phyloP scores from a whole-genome alignment of 2,329 filamentous ascomycete genomes.

The Pestalotiopsis sp. region DNA sequence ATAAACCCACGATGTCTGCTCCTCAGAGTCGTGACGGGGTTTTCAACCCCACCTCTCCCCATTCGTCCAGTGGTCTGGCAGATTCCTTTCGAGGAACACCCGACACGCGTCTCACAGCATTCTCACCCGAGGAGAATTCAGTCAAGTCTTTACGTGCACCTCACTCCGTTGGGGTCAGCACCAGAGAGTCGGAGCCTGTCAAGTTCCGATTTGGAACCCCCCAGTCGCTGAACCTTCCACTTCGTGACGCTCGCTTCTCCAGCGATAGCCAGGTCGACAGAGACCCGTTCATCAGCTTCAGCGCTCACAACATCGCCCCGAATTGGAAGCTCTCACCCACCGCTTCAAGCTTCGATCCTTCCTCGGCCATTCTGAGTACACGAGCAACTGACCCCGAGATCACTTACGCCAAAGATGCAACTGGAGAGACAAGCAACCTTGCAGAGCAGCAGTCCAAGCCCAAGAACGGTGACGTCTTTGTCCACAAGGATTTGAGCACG shows the following conservation, averaged over 20 bases:
- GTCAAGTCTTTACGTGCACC: conserved; percentile 43
- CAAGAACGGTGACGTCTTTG: not conserved
- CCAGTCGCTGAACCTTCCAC: conserved; percentile 23
- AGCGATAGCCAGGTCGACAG: conserved; percentile 31
- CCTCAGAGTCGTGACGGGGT: conserved; percentile 6
- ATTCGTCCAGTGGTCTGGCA: conserved; percentile 52
- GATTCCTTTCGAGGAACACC: conserved; percentile 66
- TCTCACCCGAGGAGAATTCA: conserved; percentile 62
- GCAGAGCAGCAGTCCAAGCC: not conserved
- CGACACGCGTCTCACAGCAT: conserved; percentile 64
- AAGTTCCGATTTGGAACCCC: conserved; percentile 26
- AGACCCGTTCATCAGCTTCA: conserved; percentile 57
- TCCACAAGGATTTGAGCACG: conserved; percentile 40
- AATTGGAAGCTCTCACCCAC: conserved; percentile 63
- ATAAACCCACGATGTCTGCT: not conserved
- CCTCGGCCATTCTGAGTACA: not conserved
- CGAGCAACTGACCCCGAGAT: not conserved
- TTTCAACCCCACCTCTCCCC: conserved; percentile 42
- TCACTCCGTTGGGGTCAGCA: conserved; percentile 32
- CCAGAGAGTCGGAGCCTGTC: conserved; percentile 30
- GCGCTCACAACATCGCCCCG: conserved; percentile 31
- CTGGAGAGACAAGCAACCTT: not conserved
- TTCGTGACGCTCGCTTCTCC: conserved; percentile 22
- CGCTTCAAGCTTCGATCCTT: conserved; percentile 54
- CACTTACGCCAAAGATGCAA: not conserved